phyloP scores from a whole-genome alignment of 441 rosid species.

The Adansonia rubrostipa region DNA sequence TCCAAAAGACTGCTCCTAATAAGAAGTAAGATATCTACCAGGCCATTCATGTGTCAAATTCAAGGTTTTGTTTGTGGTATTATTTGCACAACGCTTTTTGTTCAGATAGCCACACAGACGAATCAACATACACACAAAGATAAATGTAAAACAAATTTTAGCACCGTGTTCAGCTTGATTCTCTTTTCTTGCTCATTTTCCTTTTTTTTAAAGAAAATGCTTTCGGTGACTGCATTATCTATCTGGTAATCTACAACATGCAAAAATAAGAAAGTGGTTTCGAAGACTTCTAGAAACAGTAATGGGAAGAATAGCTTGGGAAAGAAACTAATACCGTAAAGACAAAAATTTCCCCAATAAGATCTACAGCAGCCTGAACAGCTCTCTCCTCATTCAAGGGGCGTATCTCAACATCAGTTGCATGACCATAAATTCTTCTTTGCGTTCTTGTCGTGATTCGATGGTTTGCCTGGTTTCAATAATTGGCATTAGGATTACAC shows the following conservation, averaged over 20 bases:
- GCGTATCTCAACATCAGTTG: conserved; percentile 81
- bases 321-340: conserved; percentile 57
- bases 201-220: not conserved
- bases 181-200: not conserved
- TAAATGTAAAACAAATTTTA: not conserved
- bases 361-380: conserved; percentile 91
- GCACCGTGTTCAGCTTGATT: not conserved
- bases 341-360: conserved; percentile 84
- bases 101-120: not conserved
- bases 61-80: not conserved
- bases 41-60: not conserved
- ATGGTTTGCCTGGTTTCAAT: conserved; percentile 62
- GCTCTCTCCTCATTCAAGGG: conserved; percentile 93
- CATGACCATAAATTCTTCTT: conserved; percentile 72
- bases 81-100: not conserved
- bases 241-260: not conserved
- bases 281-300: not conserved
- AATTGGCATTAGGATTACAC: conserved; percentile 17
- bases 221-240: not conserved
- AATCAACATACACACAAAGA: not conserved
- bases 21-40: conserved; percentile 10
- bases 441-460: conserved; percentile 77
- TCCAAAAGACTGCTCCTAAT: not conserved
- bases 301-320: not conserved
- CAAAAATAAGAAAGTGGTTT: not conserved